Evolutionary conservation across 495 filamentous ascomycete genomes (phyloP).

Genomic region (Viridothelium virens): DNA sequence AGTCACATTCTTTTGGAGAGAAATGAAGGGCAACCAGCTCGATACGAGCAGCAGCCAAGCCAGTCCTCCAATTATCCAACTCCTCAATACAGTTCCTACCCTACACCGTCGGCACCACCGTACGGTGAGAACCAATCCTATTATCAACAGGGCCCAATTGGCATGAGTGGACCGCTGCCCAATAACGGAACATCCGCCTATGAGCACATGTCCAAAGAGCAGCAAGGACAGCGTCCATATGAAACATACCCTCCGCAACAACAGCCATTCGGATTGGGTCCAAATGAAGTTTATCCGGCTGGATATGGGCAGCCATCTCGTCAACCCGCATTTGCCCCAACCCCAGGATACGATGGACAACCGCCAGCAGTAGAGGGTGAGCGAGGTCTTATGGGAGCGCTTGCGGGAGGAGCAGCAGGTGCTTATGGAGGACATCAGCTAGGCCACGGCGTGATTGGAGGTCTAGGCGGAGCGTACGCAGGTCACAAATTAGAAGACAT

Average conservation of each 20-base stretch:
- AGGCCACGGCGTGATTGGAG: conserved; percentile 33
- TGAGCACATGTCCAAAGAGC: neutral
- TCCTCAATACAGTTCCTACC: neutral
- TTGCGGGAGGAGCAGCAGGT: conserved; percentile 35
- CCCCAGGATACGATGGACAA: neutral
- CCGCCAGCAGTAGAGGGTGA: conserved; percentile 27
- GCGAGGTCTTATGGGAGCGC: conserved; percentile 35
- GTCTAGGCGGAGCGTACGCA: conserved; percentile 31
- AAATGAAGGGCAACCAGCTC: neutral
- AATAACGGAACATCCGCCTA: neutral
- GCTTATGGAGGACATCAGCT: conserved; percentile 34
- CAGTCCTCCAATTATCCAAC: neutral
- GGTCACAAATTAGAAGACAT: conserved; percentile 36
- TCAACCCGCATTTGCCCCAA: conserved; percentile 11
- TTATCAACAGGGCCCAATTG: neutral
- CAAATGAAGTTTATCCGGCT: neutral
- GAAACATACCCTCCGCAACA: conserved; percentile 5
- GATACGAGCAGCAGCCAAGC: neutral
- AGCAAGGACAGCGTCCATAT: neutral
- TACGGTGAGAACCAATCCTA: conserved; percentile 9
- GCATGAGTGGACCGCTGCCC: neutral
- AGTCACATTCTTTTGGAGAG: neutral
- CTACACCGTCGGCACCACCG: neutral
- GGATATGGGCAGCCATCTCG: conserved; percentile 12
- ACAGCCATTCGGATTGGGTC: neutral